A percentile compares a stretch with the other conserved stretches of the same genome.
These are phyloP conservation scores for Elsinoe arachidis DNA, from an alignment of 2,329 filamentous ascomycete species.

Conservation along the genomic window DNA sequence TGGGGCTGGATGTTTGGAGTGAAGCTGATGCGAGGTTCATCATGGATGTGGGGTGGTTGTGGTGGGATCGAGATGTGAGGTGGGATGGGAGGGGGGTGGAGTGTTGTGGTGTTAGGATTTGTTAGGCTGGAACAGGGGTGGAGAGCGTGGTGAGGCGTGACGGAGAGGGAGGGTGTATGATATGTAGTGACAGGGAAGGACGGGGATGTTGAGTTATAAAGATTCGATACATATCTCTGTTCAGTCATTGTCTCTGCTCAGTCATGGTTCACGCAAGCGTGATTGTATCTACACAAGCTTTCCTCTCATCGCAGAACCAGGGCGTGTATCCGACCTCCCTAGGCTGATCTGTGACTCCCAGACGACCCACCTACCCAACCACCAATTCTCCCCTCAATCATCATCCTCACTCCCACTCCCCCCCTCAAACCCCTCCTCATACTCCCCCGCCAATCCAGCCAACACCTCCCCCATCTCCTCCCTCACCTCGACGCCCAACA, in stretches of 20 bases:
- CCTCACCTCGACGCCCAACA: slow-evolving; percentile 65
- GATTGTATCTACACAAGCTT: too few relatives aligned
- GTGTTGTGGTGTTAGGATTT: slow-evolving; percentile 65
- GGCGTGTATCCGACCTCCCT: too few relatives aligned
- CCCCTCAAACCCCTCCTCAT: slow-evolving; percentile 73
- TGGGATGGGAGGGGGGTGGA: slow-evolving; percentile 63
- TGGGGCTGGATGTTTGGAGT: slow-evolving; percentile 76
- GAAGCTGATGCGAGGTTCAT: slow-evolving; percentile 61
- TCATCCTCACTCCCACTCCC: slow-evolving; percentile 58
- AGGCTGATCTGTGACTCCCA: too few relatives aligned
- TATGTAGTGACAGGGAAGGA: too few relatives aligned
- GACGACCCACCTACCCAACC: background rate
- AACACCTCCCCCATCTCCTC: slow-evolving; percentile 76
- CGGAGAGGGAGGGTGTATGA: too few relatives aligned
- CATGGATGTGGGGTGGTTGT: slow-evolving; percentile 51
- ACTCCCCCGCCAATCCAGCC: slow-evolving; percentile 75
- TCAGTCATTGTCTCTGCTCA: too few relatives aligned
- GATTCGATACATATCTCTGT: too few relatives aligned
- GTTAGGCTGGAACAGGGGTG: slow-evolving; percentile 31
- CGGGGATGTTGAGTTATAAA: too few relatives aligned
- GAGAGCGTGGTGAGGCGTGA: too few relatives aligned
- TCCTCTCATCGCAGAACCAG: too few relatives aligned
- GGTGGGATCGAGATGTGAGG: slow-evolving; percentile 56
- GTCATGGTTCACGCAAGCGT: too few relatives aligned
- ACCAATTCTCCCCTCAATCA: background rate